Conservation (phyloP, 257 asterid genomes). For the Echium plantagineum region DNA sequence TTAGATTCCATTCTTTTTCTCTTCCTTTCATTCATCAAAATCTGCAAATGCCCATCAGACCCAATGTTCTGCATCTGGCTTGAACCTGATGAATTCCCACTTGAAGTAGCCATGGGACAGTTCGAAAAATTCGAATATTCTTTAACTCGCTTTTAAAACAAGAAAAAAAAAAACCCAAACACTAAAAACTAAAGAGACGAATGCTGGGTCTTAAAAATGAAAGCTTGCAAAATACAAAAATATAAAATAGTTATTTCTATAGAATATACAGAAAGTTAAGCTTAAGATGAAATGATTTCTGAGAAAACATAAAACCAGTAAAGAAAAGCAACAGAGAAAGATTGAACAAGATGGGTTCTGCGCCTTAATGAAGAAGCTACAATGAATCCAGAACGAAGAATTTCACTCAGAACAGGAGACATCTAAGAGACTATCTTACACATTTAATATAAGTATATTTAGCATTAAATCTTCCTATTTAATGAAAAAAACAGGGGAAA, state of each 20-base stretch:
- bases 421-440: constrained; percentile 27
- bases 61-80: constrained; percentile 33
- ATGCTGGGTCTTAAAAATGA: background rate
- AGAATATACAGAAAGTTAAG: background rate
- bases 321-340: constrained; percentile 87
- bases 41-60: constrained; percentile 33
- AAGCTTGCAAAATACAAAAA: background rate
- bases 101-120: constrained; percentile 47
- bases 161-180: too few relatives aligned
- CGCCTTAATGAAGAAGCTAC: constrained; percentile 58
- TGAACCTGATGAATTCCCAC: constrained; percentile 51
- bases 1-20: constrained; percentile 77
- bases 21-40: constrained; percentile 48
- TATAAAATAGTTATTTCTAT: too few relatives aligned
- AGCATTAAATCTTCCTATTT: constrained; percentile 20
- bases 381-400: constrained; percentile 53
- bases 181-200: background rate
- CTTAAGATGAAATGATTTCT: constrained; percentile 11
- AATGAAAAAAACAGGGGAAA: background rate
- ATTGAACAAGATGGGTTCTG: constrained; percentile 78
- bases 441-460: constrained; percentile 17
- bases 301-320: constrained; percentile 95
- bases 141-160: too few relatives aligned
- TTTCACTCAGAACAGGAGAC: constrained; percentile 69
- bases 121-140: too few relatives aligned